Base-by-base conservation (phyloP, 2,329 filamentous ascomycete genomes). In the Gliomastix tumulicola region DNA sequence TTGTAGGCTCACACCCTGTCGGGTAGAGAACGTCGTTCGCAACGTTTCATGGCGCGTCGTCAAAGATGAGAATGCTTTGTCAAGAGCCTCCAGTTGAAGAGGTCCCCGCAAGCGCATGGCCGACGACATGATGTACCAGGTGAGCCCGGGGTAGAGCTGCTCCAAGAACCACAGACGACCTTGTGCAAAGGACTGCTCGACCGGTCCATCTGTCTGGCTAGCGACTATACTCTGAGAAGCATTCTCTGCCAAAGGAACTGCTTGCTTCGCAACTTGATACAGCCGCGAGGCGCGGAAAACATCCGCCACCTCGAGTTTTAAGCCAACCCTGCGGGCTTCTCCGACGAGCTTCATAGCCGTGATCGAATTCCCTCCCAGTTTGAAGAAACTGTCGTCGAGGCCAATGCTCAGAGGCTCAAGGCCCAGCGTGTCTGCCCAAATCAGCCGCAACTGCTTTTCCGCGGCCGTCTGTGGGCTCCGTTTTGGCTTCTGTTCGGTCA, bases 311-410 rank as follows among this genome's bases (percentile, higher is more conserved):
- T 20, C 20, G 15, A 32, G 11, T n/a, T 22, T 22, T 11, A 38
- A 18, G 3, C 27, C 23, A 5, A 72, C 44, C 38, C 60, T 35
- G 11, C 33, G 33, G 16, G 33, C 33, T 15, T 25, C 33, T 12
- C 18, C 19, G 15, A 35, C 22, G 9, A 35, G 18, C 15, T 16
- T 65, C 60, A 71, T 74, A 2, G 67, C 67, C 2, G 56, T 43
- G 2, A 71, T 56, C 1, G 68, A 71, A 44, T 70, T 63, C 18
- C 68, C 68, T 8, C 68, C 68, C 0, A 68, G 55, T 1, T 55
- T 54, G 54, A 71, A 69, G 49, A 72, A 71, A 49, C 63, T 67
- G 42, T 69, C 62, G 4, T 63, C 57, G 5, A 55, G 41, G 7
- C 57, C 55, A 18, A 69, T 62, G 8, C n/a, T n/a, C n/a, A n/a